Base-by-base conservation (phyloP, 164 flowering plant species). In the Vitis cinerea region DNA sequence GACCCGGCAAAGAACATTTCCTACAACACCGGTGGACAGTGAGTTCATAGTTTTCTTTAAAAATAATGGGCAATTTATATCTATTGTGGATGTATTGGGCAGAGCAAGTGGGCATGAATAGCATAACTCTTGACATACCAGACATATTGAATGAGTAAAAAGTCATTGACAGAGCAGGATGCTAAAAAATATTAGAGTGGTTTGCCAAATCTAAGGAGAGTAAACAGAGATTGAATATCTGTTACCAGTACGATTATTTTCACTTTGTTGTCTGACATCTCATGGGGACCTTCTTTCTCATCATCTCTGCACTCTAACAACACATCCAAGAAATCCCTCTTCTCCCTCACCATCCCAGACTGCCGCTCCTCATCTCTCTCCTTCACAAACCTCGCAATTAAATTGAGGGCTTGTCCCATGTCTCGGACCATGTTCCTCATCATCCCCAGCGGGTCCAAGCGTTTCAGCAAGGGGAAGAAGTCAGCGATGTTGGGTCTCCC, bases 401-500 rank as follows among this genome's bases (percentile, higher is more conserved):
- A 65, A 1, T 71, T 68, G 15, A 74, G 10, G 16, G 64, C 77
- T 11, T 47, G 50, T 60, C 69, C 67, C 70, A 67, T 19, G 44
- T 58, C 63, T 13, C 29, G 61, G 10, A 1, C 54, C 70, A 67
- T 67, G 14, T 65, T 52, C 31, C 27, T 65, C 57, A 57, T 64
- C 11, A 75, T 51, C 2, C 81, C 72, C 53, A 64, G 78, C 1
- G 68, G 81, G 16, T 78, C 81, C 1, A 75, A n/a, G 65, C 73
- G 65, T 47, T 59, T 48, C 19, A 75, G 53, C 0, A 63, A 30
- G 9, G 81, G 81, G 48, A 78, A 61, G 59, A 74, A 75, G 53
- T 78, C 81, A 1, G 78, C 76, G 0, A 75, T 9, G 12, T 74
- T 77, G 1, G 83, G 83, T 61, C 17, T 19, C 16, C 61, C 77